phyloP scores from a whole-genome alignment of 164 flowering plant species.

The Litsea cubeba region DNA sequence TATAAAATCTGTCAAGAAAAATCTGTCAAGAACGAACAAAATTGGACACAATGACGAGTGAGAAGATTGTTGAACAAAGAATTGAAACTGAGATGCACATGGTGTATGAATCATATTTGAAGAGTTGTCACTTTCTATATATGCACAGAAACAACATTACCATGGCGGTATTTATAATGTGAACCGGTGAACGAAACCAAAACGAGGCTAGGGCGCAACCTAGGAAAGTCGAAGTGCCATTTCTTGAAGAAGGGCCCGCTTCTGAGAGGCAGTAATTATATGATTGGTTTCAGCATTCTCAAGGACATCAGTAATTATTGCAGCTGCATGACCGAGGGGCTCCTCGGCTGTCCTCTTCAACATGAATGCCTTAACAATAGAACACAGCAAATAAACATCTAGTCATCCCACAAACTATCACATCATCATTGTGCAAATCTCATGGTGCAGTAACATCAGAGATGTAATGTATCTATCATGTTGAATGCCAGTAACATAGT shows the following conservation, averaged over 20 bases:
- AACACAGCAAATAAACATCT: background rate
- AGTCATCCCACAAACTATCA: background rate
- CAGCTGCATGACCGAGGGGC: conserved; percentile 97
- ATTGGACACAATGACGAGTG: too few species aligned
- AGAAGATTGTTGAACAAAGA: background rate
- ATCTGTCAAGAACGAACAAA: too few species aligned
- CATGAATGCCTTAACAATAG: conserved; percentile 77
- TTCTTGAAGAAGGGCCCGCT: conserved; percentile 86
- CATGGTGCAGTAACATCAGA: background rate
- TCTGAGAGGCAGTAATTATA: conserved; percentile 77
- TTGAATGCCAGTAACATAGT: background rate
- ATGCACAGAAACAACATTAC: background rate
- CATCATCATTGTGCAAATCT: background rate
- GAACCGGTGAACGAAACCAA: background rate
- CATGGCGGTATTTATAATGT: background rate
- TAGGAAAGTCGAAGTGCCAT: conserved; percentile 86
- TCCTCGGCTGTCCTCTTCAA: conserved; percentile 87
- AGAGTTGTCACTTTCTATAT: background rate
- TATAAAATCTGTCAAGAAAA: too few species aligned
- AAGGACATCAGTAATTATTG: conserved; percentile 84
- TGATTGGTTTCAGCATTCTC: conserved; percentile 83
- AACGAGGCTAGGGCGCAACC: background rate
- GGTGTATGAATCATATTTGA: background rate
- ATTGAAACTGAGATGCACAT: background rate
- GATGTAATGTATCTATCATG: background rate